A percentile compares a stretch with the other conserved stretches of the same genome.
Conservation (phyloP, 176 grass and related monocot genomes). For the Zea mays region Zm-B73-REFERENCE-NAM-5.0 NC_050098.1:194521501-194522000, state of each 20-base stretch:
- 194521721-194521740: too few relatives aligned
- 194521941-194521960: not conserved
- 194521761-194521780: too few relatives aligned
- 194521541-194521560: slow-evolving; percentile 22
- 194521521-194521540: not conserved
- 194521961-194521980: not conserved
- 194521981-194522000: not conserved
- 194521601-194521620: too few relatives aligned
- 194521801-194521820: not conserved
- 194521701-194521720: too few relatives aligned
- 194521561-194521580: not conserved
- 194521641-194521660: not conserved
- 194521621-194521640: not conserved
- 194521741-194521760: too few relatives aligned
- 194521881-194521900: not conserved
- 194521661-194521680: not conserved
- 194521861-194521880: not conserved
- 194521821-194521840: not conserved
- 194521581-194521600: too few relatives aligned
- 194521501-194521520: too few relatives aligned
- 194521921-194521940: not conserved
- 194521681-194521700: not conserved
- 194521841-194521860: not conserved
- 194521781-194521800: not conserved
- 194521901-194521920: not conserved